phyloP scores from a whole-genome alignment of 805 yeast genomes.

The Wickerhamiella sorbophila region DNA sequence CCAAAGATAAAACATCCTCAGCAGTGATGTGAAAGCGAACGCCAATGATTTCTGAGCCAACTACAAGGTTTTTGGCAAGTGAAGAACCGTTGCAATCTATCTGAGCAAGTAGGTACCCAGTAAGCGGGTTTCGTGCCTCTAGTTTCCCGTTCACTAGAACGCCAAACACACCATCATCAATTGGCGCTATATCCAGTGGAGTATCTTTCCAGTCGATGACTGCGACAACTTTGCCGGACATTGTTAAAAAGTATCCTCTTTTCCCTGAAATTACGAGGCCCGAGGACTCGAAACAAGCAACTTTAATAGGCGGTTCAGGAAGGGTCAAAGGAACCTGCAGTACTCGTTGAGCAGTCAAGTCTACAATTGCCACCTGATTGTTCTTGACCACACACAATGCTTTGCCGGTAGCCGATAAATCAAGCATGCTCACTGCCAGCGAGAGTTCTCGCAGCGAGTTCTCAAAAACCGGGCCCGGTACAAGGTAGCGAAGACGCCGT shows the following conservation, averaged over 20 bases:
- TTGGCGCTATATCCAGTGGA: neutral
- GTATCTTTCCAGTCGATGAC: neutral
- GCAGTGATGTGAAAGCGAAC: neutral
- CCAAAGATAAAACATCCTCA: neutral
- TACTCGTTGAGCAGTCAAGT: neutral
- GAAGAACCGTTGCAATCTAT: neutral
- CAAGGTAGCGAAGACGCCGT: conserved; percentile 1
- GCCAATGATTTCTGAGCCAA: neutral
- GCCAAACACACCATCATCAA: conserved; percentile 25
- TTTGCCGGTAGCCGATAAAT: neutral
- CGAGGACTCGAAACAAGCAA: neutral
- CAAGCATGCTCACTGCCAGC: neutral
- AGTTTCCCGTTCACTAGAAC: conserved; percentile 21
- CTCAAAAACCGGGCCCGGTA: neutral
- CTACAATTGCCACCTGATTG: neutral
- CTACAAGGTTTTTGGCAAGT: neutral
- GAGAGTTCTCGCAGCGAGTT: neutral
- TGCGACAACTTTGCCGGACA: neutral
- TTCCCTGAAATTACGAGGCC: neutral
- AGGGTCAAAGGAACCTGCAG: neutral
- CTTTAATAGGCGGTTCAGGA: neutral
- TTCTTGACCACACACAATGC: neutral
- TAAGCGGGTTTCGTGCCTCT: conserved; percentile 28
- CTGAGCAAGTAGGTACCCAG: conserved; percentile 26
- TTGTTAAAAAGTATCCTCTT: neutral